A percentile compares a stretch with the other conserved stretches of the same genome.
Conservation (phyloP, 306 rosid genomes). For the Prinsepia uniflora region DNA sequence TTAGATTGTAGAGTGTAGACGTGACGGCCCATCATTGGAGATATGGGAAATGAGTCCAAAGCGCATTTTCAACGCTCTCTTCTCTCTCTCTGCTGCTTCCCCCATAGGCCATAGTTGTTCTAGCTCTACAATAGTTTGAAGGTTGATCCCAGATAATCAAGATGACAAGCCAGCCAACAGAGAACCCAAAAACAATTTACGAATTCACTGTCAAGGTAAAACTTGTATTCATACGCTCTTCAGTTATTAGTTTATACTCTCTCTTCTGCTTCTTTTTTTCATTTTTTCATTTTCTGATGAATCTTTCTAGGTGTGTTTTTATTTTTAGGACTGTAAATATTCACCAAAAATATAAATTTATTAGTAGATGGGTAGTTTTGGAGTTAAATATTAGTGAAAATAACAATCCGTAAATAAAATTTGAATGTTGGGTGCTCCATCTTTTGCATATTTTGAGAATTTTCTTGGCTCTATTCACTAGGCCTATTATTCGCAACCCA, state of each 20-base stretch:
- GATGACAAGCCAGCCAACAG: slow-evolving; percentile 35
- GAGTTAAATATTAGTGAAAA: background rate
- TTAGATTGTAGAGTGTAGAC: too few species aligned
- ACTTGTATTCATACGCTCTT: background rate
- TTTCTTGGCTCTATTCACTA: background rate
- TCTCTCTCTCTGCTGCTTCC: too few species aligned
- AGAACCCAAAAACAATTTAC: slow-evolving; percentile 36
- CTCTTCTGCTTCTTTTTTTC: too few species aligned
- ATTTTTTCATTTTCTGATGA: background rate
- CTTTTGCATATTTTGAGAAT: background rate
- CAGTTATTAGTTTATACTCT: background rate
- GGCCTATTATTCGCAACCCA: too few species aligned
- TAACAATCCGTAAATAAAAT: background rate
- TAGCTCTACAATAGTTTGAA: background rate
- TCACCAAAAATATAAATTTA: background rate
- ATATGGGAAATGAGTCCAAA: too few species aligned
- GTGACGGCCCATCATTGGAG: too few species aligned
- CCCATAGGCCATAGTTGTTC: too few species aligned
- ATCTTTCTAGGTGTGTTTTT: background rate
- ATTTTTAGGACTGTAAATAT: background rate
- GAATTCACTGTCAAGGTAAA: slow-evolving; percentile 51
- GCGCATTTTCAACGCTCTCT: too few species aligned
- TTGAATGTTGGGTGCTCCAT: background rate
- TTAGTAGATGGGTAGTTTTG: slow-evolving; percentile 1
- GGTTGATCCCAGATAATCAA: background rate